A percentile compares a stretch with the other conserved stretches of the same genome.
phyloP scores from a whole-genome alignment of 768 basidiomycete species.

The Strobilomyces echinocephalus region DNA sequence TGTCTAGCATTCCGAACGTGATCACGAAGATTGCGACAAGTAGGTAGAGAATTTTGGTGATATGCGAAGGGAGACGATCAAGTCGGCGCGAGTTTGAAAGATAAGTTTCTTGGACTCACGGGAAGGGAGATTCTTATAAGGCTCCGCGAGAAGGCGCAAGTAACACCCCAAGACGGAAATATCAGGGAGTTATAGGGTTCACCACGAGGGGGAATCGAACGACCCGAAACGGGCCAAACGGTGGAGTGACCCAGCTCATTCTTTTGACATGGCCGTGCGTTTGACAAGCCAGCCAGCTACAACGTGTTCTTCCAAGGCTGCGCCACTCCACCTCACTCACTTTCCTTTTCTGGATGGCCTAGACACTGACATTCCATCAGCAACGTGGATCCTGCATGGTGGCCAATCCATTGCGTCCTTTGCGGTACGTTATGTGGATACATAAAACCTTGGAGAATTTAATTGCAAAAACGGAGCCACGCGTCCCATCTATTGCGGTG shows the following conservation, averaged over 20 bases:
- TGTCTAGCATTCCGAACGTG: conserved; percentile 29
- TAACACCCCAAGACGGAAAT: conserved; percentile 12
- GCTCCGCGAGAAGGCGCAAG: conserved; percentile 21
- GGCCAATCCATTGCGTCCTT: conserved; percentile 4
- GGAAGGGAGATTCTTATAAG: conserved; percentile 23
- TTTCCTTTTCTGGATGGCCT: conserved; percentile 24
- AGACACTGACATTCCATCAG: conserved; percentile 4
- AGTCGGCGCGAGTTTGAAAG: conserved; percentile 11
- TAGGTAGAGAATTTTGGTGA: conserved; percentile 27
- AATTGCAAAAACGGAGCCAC: conserved; percentile 5
- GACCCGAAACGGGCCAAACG: conserved; percentile 1
- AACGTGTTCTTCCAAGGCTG: conserved; percentile 24
- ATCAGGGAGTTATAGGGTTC: conserved; percentile 8
- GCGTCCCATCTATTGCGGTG: conserved; percentile 10
- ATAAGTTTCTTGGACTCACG: conserved; percentile 15
- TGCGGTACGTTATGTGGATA: neutral
- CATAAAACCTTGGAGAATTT: neutral
- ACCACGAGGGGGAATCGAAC: conserved; percentile 20
- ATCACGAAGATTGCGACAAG: conserved; percentile 18
- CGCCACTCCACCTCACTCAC: conserved; percentile 20
- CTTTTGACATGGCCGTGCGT: neutral
- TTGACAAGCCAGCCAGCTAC: conserved; percentile 13
- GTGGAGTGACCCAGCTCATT: conserved; percentile 9
- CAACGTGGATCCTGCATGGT: conserved; percentile 23
- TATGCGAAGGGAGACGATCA: conserved; percentile 5